Conservation (phyloP, 2,329 filamentous ascomycete species). For the Arthrinium phaeospermum region DNA sequence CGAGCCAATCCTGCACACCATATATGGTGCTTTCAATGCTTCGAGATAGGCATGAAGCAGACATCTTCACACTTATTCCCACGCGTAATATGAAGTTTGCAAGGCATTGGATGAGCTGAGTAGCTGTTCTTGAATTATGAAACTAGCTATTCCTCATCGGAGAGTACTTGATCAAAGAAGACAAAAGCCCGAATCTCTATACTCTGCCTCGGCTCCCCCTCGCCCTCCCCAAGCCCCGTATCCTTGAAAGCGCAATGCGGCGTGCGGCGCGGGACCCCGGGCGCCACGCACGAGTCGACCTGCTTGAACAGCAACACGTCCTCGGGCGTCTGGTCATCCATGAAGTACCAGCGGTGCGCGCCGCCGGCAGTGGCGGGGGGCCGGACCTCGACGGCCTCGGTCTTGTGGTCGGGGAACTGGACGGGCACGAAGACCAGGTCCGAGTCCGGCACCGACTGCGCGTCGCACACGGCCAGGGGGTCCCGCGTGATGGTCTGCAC, state of each 20-base stretch:
- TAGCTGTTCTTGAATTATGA: background rate
- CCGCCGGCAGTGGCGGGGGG: background rate
- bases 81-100: background rate
- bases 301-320: constrained; percentile 14
- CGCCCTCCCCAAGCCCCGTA: background rate
- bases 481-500: constrained; percentile 16
- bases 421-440: constrained; percentile 16
- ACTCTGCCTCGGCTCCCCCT: constrained; percentile 15
- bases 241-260: constrained; percentile 17
- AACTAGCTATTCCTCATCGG: background rate
- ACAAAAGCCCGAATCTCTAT: constrained; percentile 17
- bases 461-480: constrained; percentile 17
- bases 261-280: background rate
- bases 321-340: constrained; percentile 16
- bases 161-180: constrained; percentile 6
- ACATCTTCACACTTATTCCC: background rate
- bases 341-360: constrained; percentile 11
- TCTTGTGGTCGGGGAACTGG: constrained; percentile 19
- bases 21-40: too few species aligned
- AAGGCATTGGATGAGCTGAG: background rate
- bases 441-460: constrained; percentile 18
- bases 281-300: constrained; percentile 8
- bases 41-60: background rate
- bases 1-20: too few species aligned
- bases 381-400: constrained; percentile 19